Conservation (phyloP, 495 filamentous ascomycete genomes). For the Penicillium pancosmium region DNA sequence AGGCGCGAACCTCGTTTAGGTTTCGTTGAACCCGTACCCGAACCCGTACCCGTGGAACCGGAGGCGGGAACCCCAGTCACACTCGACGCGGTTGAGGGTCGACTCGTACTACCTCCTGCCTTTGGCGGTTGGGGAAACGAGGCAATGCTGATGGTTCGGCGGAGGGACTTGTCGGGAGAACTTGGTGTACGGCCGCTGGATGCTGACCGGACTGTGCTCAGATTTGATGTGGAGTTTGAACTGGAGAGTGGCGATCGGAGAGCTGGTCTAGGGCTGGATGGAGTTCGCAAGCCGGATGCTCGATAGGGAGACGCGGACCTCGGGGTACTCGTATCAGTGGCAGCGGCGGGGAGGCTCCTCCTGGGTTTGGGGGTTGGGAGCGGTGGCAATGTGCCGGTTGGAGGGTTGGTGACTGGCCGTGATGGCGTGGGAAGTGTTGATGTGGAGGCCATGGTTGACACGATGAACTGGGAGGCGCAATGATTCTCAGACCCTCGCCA, state of each 20-base stretch:
- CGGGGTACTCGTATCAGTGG: constrained; percentile 35
- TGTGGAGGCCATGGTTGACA: constrained; percentile 57
- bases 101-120: constrained; percentile 45
- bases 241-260: constrained; percentile 52
- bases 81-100: constrained; percentile 47
- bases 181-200: constrained; percentile 35
- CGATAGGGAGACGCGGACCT: constrained; percentile 45
- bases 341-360: constrained; percentile 54
- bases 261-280: constrained; percentile 60
- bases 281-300: constrained; percentile 62
- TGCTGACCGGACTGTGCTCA: constrained; percentile 43
- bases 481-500: background rate
- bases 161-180: constrained; percentile 65
- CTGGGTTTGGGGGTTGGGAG: constrained; percentile 72
- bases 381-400: constrained; percentile 66
- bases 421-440: constrained; percentile 58
- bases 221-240: constrained; percentile 42
- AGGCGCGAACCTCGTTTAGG: constrained; percentile 41
- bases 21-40: constrained; percentile 15
- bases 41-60: constrained; percentile 26
- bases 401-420: constrained; percentile 63
- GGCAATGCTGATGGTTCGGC: constrained; percentile 87
- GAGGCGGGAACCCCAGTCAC: constrained; percentile 31
- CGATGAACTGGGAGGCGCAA: background rate
- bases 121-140: constrained; percentile 90